Conservation (phyloP, 148 eudicot species). For the Euryodendron excelsum region DNA sequence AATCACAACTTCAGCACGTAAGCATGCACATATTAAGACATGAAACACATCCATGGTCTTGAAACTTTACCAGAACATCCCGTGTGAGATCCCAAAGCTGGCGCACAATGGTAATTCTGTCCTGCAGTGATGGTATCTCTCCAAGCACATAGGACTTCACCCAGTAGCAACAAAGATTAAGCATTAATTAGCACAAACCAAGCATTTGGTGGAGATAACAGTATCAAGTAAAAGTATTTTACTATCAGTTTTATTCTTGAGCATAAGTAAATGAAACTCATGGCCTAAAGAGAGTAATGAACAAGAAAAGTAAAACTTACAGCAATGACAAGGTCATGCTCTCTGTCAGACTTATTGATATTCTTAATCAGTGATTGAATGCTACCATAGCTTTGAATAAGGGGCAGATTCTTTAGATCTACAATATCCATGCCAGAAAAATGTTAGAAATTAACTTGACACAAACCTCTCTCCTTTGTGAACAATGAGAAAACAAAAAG, state of each 20-base stretch:
- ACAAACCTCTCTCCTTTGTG: neutral
- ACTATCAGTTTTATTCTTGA: conserved; percentile 2
- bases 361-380: conserved; percentile 59
- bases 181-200: conserved; percentile 10
- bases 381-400: conserved; percentile 68
- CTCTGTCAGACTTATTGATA: conserved; percentile 64
- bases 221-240: neutral
- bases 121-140: conserved; percentile 83
- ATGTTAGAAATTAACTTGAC: conserved; percentile 11
- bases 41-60: neutral
- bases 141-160: conserved; percentile 96
- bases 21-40: neutral
- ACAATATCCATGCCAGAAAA: conserved; percentile 11
- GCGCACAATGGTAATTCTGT: conserved; percentile 79
- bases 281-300: neutral
- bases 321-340: conserved; percentile 93
- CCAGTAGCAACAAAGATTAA: conserved; percentile 21
- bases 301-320: conserved; percentile 43
- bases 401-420: conserved; percentile 78
- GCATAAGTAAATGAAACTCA: neutral
- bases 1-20: neutral
- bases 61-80: conserved; percentile 71
- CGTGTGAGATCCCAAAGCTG: conserved; percentile 89
- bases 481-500: neutral
- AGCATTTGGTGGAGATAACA: conserved; percentile 1